Evolutionary conservation across 2,329 filamentous ascomycete species (phyloP).

Genomic region (Aspergillus felis): DNA sequence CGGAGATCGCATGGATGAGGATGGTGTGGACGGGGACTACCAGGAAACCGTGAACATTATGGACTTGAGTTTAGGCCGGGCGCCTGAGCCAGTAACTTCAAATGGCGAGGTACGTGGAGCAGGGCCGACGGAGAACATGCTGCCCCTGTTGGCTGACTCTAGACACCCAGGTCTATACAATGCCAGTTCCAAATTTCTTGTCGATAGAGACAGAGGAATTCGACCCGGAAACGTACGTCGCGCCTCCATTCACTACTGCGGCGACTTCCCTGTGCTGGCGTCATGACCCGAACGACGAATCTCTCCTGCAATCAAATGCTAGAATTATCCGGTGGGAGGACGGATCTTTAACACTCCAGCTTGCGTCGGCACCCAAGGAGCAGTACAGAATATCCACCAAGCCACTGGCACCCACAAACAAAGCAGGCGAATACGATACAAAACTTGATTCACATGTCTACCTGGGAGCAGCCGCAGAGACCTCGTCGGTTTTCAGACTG

Average conservation of each 20-base stretch:
- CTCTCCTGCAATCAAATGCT: conserved; percentile 60
- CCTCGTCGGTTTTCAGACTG: conserved; percentile 55
- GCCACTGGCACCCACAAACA: conserved; percentile 54
- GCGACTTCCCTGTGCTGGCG: conserved; percentile 64
- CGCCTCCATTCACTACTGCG: conserved; percentile 60
- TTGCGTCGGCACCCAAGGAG: conserved; percentile 57
- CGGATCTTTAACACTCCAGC: conserved; percentile 62
- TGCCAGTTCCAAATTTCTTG: conserved; percentile 62
- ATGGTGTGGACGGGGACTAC: conserved; percentile 38
- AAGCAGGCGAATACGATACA: conserved; percentile 49
- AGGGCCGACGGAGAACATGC: no score
- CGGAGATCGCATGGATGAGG: conserved; percentile 44
- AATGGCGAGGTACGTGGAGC: conserved; percentile 35
- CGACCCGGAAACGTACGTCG: conserved; percentile 57
- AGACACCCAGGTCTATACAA: conserved; percentile 51
- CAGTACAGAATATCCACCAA: conserved; percentile 60
- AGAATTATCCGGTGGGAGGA: conserved; percentile 65
- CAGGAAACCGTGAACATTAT: conserved; percentile 49
- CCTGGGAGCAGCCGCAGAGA: conserved; percentile 56
- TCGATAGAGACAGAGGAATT: conserved; percentile 60
- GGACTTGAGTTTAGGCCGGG: conserved; percentile 55
- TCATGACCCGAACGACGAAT: conserved; percentile 56
- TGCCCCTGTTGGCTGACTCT: not conserved
- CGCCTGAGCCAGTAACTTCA: conserved; percentile 52
- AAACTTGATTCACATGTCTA: conserved; percentile 62